Base-by-base conservation (phyloP, 78 protist genomes). In the Planoprotostelium fungivorum region DNA sequence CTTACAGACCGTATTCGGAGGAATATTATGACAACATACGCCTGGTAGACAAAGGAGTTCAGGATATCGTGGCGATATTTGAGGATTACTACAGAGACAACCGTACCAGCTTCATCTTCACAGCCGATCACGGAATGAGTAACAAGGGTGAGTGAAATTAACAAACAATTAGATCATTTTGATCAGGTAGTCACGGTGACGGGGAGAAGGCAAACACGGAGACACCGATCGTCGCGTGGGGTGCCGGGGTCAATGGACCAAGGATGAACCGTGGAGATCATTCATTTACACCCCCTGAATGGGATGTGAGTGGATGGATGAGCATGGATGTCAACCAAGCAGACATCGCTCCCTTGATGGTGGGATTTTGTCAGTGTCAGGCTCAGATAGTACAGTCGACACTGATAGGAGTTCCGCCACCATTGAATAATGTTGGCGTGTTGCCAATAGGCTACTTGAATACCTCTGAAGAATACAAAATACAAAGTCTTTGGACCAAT, bases 91-190 rank as follows among this genome's bases (percentile, higher is more conserved):
- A 91, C 88, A 34, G 63, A 36, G 96, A 96, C 85, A 90, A 34
- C 28, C 83, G 51, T 23, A 97, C 98, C 23, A 93, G 95, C 23
- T 97, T 51, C 35, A 39, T 97, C 34, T 93, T 96, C 83, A 96
- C 98, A 0, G 95, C 97, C 9, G 98, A 97, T 38, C 98, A 97
- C 85, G 98, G 98, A 39, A 97, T 97, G 98, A 91, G 91, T 35
- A 90, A 95, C 91, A 86, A 92, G 35, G 95, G 96, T 34, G 36
- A 36, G 16, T 16, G 5, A 25, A 25, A 36, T 16, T 16, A 35
- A 35, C 5, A 36, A 35, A 35, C n/a, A 36, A 36, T 85, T 25
- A 23, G 36, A 36, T 36, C 5, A 85, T 25, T 36, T 5, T 5
- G 16, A 25, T 23, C 16, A 85, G 95, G 95, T 35, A 91, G 96